phyloP scores from a whole-genome alignment of 1,139 yeast genomes.

The Blastobotrys elegans region DNA sequence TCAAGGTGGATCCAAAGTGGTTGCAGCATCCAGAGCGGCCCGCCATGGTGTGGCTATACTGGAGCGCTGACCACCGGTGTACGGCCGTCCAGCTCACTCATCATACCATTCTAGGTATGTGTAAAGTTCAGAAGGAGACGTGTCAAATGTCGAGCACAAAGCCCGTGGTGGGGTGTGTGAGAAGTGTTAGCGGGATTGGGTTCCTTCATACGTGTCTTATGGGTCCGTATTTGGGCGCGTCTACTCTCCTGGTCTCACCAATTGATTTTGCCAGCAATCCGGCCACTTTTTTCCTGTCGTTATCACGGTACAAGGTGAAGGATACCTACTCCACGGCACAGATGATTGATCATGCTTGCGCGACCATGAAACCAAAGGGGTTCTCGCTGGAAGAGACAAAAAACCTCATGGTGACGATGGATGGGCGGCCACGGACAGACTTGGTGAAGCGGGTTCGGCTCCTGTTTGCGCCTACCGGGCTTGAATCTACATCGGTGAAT shows the following conservation, averaged over 20 bases:
- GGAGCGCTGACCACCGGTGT: conserved; percentile 69
- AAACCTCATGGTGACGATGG: conserved; percentile 80
- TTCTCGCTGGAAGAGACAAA: conserved; percentile 58
- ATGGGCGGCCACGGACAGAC: conserved; percentile 65
- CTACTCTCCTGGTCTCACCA: conserved; percentile 77
- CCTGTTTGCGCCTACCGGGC: conserved; percentile 58
- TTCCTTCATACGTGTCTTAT: conserved; percentile 75
- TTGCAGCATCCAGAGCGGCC: conserved; percentile 28
- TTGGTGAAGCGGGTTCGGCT: conserved; percentile 55
- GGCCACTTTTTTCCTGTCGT: conserved; percentile 59
- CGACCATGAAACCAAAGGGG: conserved; percentile 59
- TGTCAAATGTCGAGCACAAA: conserved; percentile 71
- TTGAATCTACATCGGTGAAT: conserved; percentile 67
- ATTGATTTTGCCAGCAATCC: conserved; percentile 77
- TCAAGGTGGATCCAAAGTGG: conserved; percentile 29
- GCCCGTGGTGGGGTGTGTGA: conserved; percentile 79
- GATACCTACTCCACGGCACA: conserved; percentile 84
- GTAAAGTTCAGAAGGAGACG: conserved; percentile 88
- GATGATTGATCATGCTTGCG: conserved; percentile 72
- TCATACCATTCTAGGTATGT: conserved; percentile 63
- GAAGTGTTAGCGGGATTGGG: conserved; percentile 82
- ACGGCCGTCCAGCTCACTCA: conserved; percentile 64
- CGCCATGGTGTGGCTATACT: conserved; percentile 61
- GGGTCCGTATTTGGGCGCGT: conserved; percentile 82
- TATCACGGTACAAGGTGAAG: conserved; percentile 75